phyloP scores from a whole-genome alignment of 345 rosid genomes.

The Raphanus raphanistrum region DNA sequence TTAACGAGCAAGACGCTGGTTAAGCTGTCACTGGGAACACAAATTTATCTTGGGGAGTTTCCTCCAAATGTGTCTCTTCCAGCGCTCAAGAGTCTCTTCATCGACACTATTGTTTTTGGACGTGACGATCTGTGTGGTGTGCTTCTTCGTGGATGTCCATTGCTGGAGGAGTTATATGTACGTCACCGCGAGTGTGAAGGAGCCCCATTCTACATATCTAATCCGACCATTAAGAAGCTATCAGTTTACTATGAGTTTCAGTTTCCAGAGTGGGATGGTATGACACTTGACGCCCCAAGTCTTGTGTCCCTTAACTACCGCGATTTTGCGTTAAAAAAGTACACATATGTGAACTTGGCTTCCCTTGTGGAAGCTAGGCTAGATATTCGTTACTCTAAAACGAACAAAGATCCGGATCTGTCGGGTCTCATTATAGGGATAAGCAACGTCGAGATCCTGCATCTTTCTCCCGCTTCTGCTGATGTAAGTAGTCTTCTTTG shows the following conservation, averaged over 20 bases:
- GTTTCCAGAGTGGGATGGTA: neutral
- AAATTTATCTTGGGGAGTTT: neutral
- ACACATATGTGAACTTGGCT: neutral
- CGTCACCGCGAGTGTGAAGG: neutral
- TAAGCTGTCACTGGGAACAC: constrained; percentile 11
- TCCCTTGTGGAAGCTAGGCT: constrained; percentile 2
- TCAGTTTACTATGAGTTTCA: neutral
- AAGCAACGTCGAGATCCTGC: neutral
- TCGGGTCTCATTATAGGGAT: constrained; percentile 1
- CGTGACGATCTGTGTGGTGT: neutral
- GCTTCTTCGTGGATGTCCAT: constrained; percentile 19
- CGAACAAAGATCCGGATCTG: neutral
- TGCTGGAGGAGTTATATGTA: constrained; percentile 13
- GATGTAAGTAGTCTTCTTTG: constrained; percentile 5
- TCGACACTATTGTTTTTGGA: neutral
- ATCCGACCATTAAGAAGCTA: constrained; percentile 4
- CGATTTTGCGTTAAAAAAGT: neutral
- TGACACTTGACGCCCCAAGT: neutral
- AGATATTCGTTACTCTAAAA: neutral
- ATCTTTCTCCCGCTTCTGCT: neutral
- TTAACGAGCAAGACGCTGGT: constrained; percentile 8
- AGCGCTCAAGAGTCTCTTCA: constrained; percentile 14
- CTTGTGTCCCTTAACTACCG: neutral
- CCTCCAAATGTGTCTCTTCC: constrained; percentile 3
- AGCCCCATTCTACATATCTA: neutral